These are phyloP conservation scores for Chenopodium suecicum DNA, from an alignment of 148 eudicot genomes.

Conservation along the genomic window DNA sequence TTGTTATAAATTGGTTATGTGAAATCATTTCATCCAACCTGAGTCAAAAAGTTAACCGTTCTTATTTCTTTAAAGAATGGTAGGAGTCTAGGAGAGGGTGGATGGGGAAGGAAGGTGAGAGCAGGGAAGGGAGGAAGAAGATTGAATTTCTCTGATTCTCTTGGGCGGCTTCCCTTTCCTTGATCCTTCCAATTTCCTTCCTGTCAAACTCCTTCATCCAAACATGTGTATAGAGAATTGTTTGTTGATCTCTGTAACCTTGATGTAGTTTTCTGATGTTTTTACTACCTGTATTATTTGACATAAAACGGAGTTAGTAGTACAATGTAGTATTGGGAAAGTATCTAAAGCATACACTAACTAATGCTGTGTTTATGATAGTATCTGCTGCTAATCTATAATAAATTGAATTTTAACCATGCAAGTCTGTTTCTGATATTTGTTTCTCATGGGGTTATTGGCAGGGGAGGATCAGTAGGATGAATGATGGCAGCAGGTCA, in stretches of 20 bases:
- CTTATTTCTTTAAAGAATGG: background rate
- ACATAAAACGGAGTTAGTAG: too few relatives aligned
- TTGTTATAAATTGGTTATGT: background rate
- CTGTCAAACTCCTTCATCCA: too few relatives aligned
- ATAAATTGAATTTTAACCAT: background rate
- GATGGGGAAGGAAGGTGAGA: background rate
- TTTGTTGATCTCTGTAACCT: too few relatives aligned
- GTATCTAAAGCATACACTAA: background rate
- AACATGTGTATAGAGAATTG: too few relatives aligned
- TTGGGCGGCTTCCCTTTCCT: background rate
- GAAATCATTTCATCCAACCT: background rate
- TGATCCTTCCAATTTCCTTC: background rate
- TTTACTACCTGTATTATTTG: too few relatives aligned
- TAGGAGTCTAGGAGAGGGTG: background rate
- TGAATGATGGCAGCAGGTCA: background rate
- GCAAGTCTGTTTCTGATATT: conserved; percentile 1
- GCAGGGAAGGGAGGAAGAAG: background rate
- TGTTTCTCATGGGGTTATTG: background rate
- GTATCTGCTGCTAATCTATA: background rate
- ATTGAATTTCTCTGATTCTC: too few relatives aligned
- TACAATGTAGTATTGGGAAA: background rate
- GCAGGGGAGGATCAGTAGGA: conserved; percentile 13
- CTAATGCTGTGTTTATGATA: background rate
- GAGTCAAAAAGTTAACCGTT: background rate
- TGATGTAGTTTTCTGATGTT: too few relatives aligned